Evolutionary conservation across 2,329 filamentous ascomycete genomes (phyloP), one percentile per base, ranked within the genome.

Genomic region (Scedosporium aurantiacum): DNA sequence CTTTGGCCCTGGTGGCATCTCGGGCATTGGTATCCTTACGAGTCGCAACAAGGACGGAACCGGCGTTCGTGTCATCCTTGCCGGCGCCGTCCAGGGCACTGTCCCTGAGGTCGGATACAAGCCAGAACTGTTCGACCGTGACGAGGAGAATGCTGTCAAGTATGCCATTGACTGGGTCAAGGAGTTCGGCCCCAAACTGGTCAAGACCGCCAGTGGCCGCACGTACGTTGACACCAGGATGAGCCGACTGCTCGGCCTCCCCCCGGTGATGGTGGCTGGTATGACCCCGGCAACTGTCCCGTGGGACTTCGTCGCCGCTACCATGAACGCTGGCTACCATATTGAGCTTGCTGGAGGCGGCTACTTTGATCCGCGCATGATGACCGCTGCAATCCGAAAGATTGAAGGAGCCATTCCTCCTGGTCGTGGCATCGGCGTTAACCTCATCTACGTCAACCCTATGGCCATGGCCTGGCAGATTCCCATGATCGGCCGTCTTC

Each of bases 1-100:
- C 76, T 97, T 99, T 68, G 94, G 95, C 56, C 94, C 94, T 23
- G 94, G 94, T 70, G 95, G 94, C 64, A 94, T 97, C 66, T 99
- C 94, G 25, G 95, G 95, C 65, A 86, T 99, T 23, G 95, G 94
- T 70, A 90, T 96, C 55, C 80, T 99, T 65, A 99, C 94, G 62
- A 97, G 96, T 81, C 90, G 94, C 69, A 99, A 97, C 82, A 99
- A 99, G 80, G 95, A 99, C 74, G 94, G 94, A 65, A 97, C 91
- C 62, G 94, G 94, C 69, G 94, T 99, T 41, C 91, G 93, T 64
- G 92, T 99, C 66, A 96, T 99, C 66, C 82, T 99, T 63, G 94
- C 91, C 52, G 94, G 95, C 65, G 84, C 91, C n/a, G 88, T 99
- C 68, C 90, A 93, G 69, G 93, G 93, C 59, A 91, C 91, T 21